Percentiles rank a stretch among this genome's conserved stretches.
phyloP scores from a whole-genome alignment of 768 basidiomycete genomes.

The Boletus subparvulus region DNA sequence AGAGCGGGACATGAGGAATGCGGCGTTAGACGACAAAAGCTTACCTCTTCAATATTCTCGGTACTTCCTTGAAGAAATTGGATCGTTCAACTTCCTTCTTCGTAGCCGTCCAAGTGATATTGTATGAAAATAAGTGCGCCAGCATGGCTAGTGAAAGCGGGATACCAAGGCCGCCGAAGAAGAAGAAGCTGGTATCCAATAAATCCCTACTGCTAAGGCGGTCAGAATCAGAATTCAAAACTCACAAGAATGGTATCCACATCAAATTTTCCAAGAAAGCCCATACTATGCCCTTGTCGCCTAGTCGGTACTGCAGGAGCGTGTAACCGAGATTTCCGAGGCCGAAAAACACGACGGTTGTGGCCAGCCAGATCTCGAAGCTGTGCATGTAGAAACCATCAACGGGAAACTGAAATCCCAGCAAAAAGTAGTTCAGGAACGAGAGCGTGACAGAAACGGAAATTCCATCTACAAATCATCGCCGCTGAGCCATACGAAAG shows the following conservation, averaged over 20 bases:
- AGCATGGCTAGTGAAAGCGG: constrained; percentile 54
- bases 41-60: constrained; percentile 62
- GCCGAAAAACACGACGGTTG: constrained; percentile 74
- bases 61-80: constrained; percentile 90
- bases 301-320: constrained; percentile 70
- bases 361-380: constrained; percentile 81
- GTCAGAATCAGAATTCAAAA: not conserved
- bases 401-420: constrained; percentile 70
- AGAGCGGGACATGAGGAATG: not conserved
- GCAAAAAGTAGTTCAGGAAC: constrained; percentile 70
- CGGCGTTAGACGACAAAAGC: constrained; percentile 1
- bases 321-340: constrained; percentile 71
- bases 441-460: constrained; percentile 65
- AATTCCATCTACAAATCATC: constrained; percentile 44
- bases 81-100: constrained; percentile 84
- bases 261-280: constrained; percentile 27
- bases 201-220: not conserved
- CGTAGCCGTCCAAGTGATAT: constrained; percentile 58
- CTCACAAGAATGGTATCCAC: constrained; percentile 41
- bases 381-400: constrained; percentile 77
- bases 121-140: constrained; percentile 57
- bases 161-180: constrained; percentile 57
- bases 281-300: constrained; percentile 33
- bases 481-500: not conserved
- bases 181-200: constrained; percentile 40